Conservation (phyloP, 306 rosid genomes). For the Glycine soja region DNA sequence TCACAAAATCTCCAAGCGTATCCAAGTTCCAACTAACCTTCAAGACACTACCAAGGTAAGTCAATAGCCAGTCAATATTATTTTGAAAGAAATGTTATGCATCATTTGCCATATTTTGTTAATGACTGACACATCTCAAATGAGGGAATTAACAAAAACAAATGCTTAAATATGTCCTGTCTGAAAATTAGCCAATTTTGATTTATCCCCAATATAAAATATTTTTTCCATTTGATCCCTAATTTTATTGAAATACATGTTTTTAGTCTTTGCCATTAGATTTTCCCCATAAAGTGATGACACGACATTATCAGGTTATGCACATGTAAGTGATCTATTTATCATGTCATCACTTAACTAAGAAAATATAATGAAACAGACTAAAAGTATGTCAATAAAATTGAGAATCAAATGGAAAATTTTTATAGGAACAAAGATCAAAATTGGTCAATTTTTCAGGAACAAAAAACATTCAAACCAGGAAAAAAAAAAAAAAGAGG, state of each 20-base stretch:
- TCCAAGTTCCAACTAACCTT: conserved; percentile 99
- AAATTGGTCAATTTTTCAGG: background rate
- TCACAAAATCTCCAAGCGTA: conserved; percentile 96
- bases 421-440: background rate
- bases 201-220: background rate
- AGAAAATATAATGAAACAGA: background rate
- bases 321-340: background rate
- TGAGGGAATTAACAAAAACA: background rate
- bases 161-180: background rate
- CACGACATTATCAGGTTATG: background rate
- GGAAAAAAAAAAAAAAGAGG: background rate
- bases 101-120: conserved; percentile 16
- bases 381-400: background rate
- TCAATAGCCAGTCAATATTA: conserved; percentile 52
- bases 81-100: conserved; percentile 14
- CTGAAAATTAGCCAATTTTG: background rate
- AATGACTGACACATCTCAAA: conserved; percentile 1
- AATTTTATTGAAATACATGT: no score
- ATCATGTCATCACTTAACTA: background rate
- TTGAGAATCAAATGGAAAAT: background rate
- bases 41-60: conserved; percentile 78
- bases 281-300: background rate
- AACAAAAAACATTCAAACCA: background rate
- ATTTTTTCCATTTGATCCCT: background rate
- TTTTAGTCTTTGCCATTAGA: background rate